Evolutionary conservation across 306 rosid species (phyloP).

Genomic region (Senna siamea): DNA sequence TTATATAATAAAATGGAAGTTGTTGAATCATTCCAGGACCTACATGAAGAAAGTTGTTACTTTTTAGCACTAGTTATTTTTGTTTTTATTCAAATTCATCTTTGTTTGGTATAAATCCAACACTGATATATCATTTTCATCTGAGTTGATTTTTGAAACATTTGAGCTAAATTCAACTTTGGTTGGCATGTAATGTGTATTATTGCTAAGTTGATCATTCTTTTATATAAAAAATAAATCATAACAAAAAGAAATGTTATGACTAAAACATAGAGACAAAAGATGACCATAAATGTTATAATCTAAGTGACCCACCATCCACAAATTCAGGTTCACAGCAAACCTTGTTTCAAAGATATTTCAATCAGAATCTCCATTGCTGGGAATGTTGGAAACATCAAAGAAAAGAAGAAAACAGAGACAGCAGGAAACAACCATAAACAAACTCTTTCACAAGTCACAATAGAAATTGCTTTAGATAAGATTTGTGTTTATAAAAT

Average conservation of each 20-base stretch:
- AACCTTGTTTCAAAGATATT: constrained; percentile 38
- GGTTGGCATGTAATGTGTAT: too few species aligned
- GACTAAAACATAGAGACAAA: constrained; percentile 11
- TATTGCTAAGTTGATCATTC: too few species aligned
- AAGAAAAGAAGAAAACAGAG: constrained; percentile 24
- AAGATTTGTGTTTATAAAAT: constrained; percentile 28
- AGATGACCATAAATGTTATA: constrained; percentile 38
- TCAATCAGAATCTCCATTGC: constrained; percentile 39
- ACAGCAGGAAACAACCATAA: constrained; percentile 30
- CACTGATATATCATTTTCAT: neutral
- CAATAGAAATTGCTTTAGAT: constrained; percentile 26
- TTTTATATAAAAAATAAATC: too few species aligned
- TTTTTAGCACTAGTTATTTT: too few species aligned
- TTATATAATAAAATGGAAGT: too few species aligned
- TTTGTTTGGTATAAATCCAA: neutral
- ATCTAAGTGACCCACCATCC: constrained; percentile 52
- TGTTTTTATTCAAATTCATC: neutral
- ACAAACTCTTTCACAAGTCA: constrained; percentile 32
- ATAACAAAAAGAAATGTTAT: neutral
- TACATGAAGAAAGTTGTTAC: too few species aligned
- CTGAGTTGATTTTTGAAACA: neutral
- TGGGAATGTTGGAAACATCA: constrained; percentile 40
- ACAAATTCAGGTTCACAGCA: constrained; percentile 40
- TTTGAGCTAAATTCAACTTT: too few species aligned
- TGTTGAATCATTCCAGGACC: too few species aligned